Evolutionary conservation across 1,284 basidiomycete species (phyloP), one percentile per base, ranked within the genome.

Genomic region (Coniferiporia sulphurascens): DNA sequence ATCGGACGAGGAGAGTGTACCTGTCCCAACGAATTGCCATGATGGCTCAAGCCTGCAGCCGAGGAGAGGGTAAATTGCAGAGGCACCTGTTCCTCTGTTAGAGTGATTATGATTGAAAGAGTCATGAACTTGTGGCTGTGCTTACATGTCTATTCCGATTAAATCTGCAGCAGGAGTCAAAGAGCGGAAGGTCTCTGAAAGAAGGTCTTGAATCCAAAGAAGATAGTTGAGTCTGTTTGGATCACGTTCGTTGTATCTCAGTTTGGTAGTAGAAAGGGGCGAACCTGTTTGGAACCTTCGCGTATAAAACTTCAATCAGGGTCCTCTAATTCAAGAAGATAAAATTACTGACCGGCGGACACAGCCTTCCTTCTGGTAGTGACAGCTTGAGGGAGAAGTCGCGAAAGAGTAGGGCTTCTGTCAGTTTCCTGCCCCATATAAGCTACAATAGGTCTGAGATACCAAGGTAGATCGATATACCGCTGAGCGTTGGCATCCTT

Each of bases 61-160:
- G 0, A 98, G 78, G 0, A 97, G 75, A 0, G 95, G 87, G 65
- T 98, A 98, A 63, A 98, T 94, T 0, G 85, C 91, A 0, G 91
- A 90, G 7, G 94, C 87, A 0, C 95, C 95, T 7, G 93, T 96
- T 15, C 95, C 95, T 45, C 94, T 95, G 64, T 9, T 32, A 10
- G 85, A 46, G 44, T 68, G 2, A 5, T 66, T 36, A 48, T 50
- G 78, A 35, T 53, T 46, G 45, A 56, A 38, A 36, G 34, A 32
- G 45, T 73, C 51, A 1, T 34, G 19, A 10, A 38, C 17, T 9
- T 27, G 32, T 27, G 32, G 34, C 43, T 36, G 17, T n/a, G 64
- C 76, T 56, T 52, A 78, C 78, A 80, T 73, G 62, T 81, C 79
- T n/a, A 81, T 67, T 1, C 74, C 75, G 22, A 68, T 64, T 0